These are phyloP conservation scores for Claviceps quebecensis DNA, from an alignment of 2,329 filamentous ascomycete species.

Conservation along the genomic window DNA sequence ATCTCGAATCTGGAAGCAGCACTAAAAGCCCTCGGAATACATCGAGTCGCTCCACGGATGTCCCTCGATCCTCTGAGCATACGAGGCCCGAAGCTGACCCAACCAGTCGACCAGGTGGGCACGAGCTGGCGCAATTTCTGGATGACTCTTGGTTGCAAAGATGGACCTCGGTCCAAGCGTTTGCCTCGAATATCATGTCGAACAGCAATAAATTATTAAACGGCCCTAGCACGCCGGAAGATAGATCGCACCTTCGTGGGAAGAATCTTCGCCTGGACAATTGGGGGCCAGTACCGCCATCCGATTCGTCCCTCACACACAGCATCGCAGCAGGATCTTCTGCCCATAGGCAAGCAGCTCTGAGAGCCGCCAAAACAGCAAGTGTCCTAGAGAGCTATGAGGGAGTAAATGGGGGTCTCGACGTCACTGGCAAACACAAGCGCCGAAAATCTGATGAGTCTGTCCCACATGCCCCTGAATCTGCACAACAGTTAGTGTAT, in stretches of 20 bases:
- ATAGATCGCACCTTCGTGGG: conserved; percentile 2
- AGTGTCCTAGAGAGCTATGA: conserved; percentile 48
- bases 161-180: conserved; percentile 41
- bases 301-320: conserved; percentile 21
- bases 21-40: neutral
- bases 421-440: conserved; percentile 44
- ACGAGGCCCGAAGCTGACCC: conserved; percentile 10
- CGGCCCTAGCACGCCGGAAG: neutral
- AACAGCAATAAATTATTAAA: conserved; percentile 12
- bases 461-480: conserved; percentile 37
- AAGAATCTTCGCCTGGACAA: conserved; percentile 11
- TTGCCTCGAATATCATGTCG: conserved; percentile 32
- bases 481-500: conserved; percentile 72
- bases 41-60: neutral
- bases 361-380: conserved; percentile 42
- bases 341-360: conserved; percentile 36
- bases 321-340: conserved; percentile 42
- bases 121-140: conserved; percentile 27
- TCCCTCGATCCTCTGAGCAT: neutral
- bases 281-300: conserved; percentile 40
- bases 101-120: conserved; percentile 20
- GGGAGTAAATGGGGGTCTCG: conserved; percentile 43
- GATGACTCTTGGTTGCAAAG: conserved; percentile 38
- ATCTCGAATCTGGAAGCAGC: neutral
- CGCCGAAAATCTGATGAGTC: conserved; percentile 54